Percentiles rank a stretch among this genome's conserved stretches.
Evolutionary conservation across 164 flowering plant species (phyloP).

Genomic region (Santalum album): DNA sequence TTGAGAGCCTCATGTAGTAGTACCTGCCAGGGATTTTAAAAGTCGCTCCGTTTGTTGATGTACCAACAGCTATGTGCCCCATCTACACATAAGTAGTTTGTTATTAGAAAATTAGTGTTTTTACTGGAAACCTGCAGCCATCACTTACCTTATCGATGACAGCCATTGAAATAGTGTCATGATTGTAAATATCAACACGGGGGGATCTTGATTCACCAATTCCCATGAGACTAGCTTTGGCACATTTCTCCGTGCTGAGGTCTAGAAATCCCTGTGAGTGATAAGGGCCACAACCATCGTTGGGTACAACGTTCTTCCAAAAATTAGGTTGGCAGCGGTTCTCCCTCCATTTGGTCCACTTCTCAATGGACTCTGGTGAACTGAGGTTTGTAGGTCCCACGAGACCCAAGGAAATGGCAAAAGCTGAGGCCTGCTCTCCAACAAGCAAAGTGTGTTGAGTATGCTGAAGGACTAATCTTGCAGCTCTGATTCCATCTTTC

Average conservation of each 20-base stretch:
- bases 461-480: conserved; percentile 78
- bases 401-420: conserved; percentile 94
- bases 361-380: conserved; percentile 61
- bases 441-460: conserved; percentile 87
- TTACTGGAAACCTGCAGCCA: conserved; percentile 1
- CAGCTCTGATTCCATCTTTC: conserved; percentile 85
- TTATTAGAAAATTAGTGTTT: neutral
- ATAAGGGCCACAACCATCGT: conserved; percentile 77
- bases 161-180: conserved; percentile 94
- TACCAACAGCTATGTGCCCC: conserved; percentile 89
- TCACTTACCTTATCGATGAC: conserved; percentile 70
- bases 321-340: conserved; percentile 85
- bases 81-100: conserved; percentile 28
- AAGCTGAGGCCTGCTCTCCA: conserved; percentile 80
- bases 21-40: conserved; percentile 94
- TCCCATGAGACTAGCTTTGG: conserved; percentile 15
- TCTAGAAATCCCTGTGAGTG: conserved; percentile 20
- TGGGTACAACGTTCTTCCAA: conserved; percentile 64
- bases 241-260: conserved; percentile 22
- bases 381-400: conserved; percentile 92
- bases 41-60: conserved; percentile 96
- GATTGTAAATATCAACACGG: conserved; percentile 27
- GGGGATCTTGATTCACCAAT: conserved; percentile 20
- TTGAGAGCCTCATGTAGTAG: neutral
- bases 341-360: conserved; percentile 80